Evolutionary conservation across 108 stramenopile species (phyloP), one percentile per base, ranked within the genome.

Genomic region (Skeletonema potamos): DNA sequence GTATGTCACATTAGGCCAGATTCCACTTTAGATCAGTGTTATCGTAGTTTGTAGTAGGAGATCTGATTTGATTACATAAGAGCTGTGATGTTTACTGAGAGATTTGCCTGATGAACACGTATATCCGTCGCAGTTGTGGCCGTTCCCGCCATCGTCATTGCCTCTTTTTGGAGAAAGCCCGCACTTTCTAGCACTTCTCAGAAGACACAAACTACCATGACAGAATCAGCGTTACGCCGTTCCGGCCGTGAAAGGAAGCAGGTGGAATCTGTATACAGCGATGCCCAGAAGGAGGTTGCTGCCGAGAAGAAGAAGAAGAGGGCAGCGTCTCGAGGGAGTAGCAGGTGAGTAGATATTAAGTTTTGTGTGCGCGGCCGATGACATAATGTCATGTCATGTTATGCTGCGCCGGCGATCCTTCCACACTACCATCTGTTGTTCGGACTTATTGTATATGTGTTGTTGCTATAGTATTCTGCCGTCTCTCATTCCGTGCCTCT

Each of bases 1-100:
- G 2, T 89, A 92, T 58, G 67, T 88, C 2, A 77, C 54, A 12
- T 64, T 92, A n/a, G 84, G 68, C 33, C 39, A 46, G 37, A 79
- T 68, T 46, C 86, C 86, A 54, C 48, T 73, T 12, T 72, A 64
- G 54, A 1, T 0, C 2, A 2, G 39, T n/a, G n/a, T n/a, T n/a
- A n/a, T n/a, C n/a, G n/a, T n/a, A n/a, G n/a, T n/a, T n/a, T n/a
- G n/a, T n/a, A n/a, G n/a, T n/a, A n/a, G n/a, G n/a, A n/a, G n/a
- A n/a, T n/a, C n/a, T n/a, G n/a, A n/a, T n/a, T n/a, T n/a, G n/a
- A n/a, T n/a, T n/a, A n/a, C n/a, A n/a, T n/a, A n/a, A n/a, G n/a
- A n/a, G n/a, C n/a, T n/a, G n/a, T n/a, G n/a, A n/a, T n/a, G n/a
- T n/a, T n/a, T n/a, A n/a, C n/a, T n/a, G n/a, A n/a, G n/a, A n/a